These are phyloP conservation scores for Ustanciosporium gigantosporum DNA, from an alignment of 1,284 basidiomycete genomes.

Conservation along the genomic window DNA sequence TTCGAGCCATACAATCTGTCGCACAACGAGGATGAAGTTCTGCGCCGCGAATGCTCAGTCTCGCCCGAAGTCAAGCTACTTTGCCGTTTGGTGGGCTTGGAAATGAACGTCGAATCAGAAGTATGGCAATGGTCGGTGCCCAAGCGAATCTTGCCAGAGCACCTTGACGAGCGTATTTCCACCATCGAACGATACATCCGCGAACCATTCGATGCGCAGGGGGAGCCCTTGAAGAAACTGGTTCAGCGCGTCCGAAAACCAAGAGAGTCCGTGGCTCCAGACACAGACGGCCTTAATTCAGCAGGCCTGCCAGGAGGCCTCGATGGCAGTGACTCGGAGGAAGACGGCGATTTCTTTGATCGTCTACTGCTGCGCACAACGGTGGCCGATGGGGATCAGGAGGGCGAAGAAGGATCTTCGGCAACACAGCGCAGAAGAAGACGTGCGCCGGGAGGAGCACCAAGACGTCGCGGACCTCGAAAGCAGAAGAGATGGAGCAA, in stretches of 20 bases:
- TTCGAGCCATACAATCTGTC: slow-evolving; percentile 31
- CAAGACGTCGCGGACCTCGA: slow-evolving; percentile 2
- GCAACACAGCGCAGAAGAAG: not conserved
- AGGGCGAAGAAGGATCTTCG: not conserved
- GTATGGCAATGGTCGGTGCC: slow-evolving; percentile 55
- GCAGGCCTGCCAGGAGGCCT: slow-evolving; percentile 23
- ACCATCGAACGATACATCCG: slow-evolving; percentile 55
- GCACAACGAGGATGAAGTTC: slow-evolving; percentile 36
- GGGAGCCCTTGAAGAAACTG: slow-evolving; percentile 27
- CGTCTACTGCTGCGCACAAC: slow-evolving; percentile 2
- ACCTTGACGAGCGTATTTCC: slow-evolving; percentile 48
- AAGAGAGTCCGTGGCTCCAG: slow-evolving; percentile 5
- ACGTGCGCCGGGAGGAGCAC: not conserved
- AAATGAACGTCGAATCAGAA: slow-evolving; percentile 38
- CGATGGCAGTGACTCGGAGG: slow-evolving; percentile 30
- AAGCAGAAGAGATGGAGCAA: slow-evolving; percentile 30
- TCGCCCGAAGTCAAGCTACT: slow-evolving; percentile 55
- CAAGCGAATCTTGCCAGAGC: slow-evolving; percentile 22
- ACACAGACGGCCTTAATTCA: slow-evolving; percentile 7
- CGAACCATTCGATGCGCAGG: slow-evolving; percentile 40
- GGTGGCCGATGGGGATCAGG: not conserved
- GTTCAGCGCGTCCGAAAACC: slow-evolving; percentile 44
- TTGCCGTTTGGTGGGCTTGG: slow-evolving; percentile 50
- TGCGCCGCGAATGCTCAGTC: slow-evolving; percentile 41
- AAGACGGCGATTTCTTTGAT: slow-evolving; percentile 37